These are phyloP conservation scores for Penicillium arizonense DNA, from an alignment of 495 filamentous ascomycete genomes.

Conservation along the genomic window DNA sequence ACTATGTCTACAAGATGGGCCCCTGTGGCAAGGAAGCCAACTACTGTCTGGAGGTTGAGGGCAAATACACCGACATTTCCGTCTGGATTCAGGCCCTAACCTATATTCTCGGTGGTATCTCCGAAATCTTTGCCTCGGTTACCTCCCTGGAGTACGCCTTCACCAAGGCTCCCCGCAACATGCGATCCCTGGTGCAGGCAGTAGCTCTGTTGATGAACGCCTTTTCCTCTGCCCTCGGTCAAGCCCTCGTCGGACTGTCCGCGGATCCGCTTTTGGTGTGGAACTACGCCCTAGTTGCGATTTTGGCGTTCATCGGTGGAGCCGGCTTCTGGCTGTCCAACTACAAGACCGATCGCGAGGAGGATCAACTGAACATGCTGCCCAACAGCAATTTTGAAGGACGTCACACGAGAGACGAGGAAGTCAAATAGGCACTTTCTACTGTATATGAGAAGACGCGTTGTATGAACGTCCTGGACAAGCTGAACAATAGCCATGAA, in stretches of 20 bases:
- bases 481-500: background rate
- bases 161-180: slow-evolving; percentile 75
- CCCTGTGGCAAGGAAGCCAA: slow-evolving; percentile 56
- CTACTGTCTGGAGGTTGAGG: slow-evolving; percentile 32
- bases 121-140: slow-evolving; percentile 70
- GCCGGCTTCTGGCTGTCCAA: slow-evolving; percentile 62
- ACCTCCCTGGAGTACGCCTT: slow-evolving; percentile 71
- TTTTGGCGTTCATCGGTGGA: slow-evolving; percentile 59
- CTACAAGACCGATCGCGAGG: slow-evolving; percentile 56
- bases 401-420: slow-evolving; percentile 19
- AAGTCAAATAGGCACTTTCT: background rate
- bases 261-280: slow-evolving; percentile 65
- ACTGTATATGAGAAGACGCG: background rate
- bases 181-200: slow-evolving; percentile 70
- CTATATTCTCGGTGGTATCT: slow-evolving; percentile 68
- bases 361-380: slow-evolving; percentile 61
- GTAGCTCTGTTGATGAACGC: slow-evolving; percentile 69
- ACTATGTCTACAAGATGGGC: slow-evolving; percentile 66
- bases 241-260: slow-evolving; percentile 65
- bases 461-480: too few relatives aligned
- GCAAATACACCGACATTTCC: slow-evolving; percentile 46
- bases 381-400: slow-evolving; percentile 19
- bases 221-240: slow-evolving; percentile 64
- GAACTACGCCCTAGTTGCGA: slow-evolving; percentile 63
- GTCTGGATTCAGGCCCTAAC: slow-evolving; percentile 63